Conservation (phyloP, 2,329 filamentous ascomycete species). For the Ophiostoma montium region DNA sequence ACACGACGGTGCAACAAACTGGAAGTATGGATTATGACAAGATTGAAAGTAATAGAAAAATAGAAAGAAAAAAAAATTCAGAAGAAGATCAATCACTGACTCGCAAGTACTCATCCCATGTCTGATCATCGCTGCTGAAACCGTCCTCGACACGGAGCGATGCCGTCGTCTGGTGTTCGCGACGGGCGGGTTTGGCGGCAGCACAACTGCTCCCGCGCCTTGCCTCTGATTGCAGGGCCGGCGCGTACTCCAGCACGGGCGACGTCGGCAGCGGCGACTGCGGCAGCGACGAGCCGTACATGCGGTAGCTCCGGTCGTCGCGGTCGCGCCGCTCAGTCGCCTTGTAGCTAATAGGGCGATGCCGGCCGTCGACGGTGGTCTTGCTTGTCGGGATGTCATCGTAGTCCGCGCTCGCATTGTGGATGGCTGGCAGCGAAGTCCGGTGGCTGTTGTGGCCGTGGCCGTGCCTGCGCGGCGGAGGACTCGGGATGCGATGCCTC, state of each 20-base stretch:
- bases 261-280: not conserved
- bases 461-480: not conserved
- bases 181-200: too few relatives aligned
- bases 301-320: slow-evolving; percentile 2
- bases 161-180: not conserved
- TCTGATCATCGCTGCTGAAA: slow-evolving; percentile 3
- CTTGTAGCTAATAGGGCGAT: not conserved
- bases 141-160: not conserved
- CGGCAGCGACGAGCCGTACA: not conserved
- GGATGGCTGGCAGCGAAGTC: not conserved
- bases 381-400: not conserved
- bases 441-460: too few relatives aligned
- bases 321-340: not conserved
- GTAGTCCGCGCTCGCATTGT: not conserved
- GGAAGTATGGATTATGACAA: too few relatives aligned
- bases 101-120: slow-evolving; percentile 10
- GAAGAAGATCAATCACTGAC: not conserved
- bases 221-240: not conserved
- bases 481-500: not conserved
- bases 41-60: not conserved
- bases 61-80: not conserved
- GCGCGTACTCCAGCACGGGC: not conserved
- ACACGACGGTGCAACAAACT: too few relatives aligned
- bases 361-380: too few relatives aligned
- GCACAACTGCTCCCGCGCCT: not conserved